These are phyloP conservation scores for Colletotrichum liaoningense DNA, from an alignment of 2,329 filamentous ascomycete species.

Conservation along the genomic window DNA sequence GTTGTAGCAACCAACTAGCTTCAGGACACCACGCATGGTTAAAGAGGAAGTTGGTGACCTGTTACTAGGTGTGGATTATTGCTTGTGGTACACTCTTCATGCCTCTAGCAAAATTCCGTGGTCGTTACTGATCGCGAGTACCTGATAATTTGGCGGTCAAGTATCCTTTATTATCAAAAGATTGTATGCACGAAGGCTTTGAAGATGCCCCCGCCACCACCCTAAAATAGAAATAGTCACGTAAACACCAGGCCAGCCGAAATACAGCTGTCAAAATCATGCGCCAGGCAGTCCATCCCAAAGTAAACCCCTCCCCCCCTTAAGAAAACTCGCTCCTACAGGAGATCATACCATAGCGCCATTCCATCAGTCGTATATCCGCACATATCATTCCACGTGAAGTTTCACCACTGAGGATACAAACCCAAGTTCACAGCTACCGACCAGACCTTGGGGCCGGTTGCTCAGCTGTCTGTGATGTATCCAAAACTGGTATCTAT, in stretches of 20 bases:
- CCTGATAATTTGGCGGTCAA: background rate
- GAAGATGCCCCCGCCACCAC: background rate
- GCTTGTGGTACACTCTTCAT: background rate
- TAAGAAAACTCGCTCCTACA: background rate
- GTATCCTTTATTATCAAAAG: background rate
- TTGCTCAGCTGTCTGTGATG: background rate
- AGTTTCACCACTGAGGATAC: background rate
- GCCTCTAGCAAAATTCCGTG: background rate
- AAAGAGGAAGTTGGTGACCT: background rate
- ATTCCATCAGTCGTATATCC: background rate
- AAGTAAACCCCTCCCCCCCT: background rate
- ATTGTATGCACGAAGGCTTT: background rate
- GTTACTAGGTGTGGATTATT: background rate
- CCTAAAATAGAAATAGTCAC: background rate
- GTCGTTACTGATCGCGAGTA: background rate
- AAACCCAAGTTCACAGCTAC: background rate
- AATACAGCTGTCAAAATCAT: background rate
- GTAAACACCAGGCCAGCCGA: background rate
- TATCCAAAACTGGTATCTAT: background rate
- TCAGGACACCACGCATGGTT: background rate
- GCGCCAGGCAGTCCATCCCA: background rate
- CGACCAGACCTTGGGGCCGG: background rate
- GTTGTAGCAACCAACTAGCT: too few relatives aligned
- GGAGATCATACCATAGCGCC: background rate
- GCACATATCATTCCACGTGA: background rate